A percentile compares a stretch with the other conserved stretches of the same genome.
Evolutionary conservation across 495 filamentous ascomycete species (phyloP).

Genomic region (Tetracladium setigerum): DNA sequence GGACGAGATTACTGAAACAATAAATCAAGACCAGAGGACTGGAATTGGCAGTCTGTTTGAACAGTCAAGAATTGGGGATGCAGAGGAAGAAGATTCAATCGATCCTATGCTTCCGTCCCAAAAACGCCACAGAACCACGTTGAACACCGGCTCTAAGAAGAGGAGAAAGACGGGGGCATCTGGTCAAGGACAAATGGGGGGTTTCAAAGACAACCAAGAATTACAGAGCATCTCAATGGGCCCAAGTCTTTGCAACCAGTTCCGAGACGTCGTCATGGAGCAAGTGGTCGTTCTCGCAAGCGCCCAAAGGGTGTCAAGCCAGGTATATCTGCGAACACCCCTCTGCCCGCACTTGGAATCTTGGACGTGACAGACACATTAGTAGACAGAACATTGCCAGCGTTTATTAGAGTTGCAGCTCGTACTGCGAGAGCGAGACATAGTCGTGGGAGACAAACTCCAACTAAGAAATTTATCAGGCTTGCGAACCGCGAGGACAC

Average conservation of each 20-base stretch:
- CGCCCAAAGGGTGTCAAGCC: neutral
- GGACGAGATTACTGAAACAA: constrained; percentile 17
- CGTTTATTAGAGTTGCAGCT: constrained; percentile 72
- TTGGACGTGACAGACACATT: constrained; percentile 9
- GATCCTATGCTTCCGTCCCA: constrained; percentile 43
- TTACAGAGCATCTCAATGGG: constrained; percentile 31
- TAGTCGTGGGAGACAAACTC: constrained; percentile 65
- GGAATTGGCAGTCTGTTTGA: constrained; percentile 5
- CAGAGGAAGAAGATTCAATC: constrained; percentile 44
- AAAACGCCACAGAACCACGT: constrained; percentile 24
- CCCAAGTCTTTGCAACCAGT: neutral
- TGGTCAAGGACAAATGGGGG: constrained; percentile 18
- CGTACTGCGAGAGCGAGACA: constrained; percentile 54
- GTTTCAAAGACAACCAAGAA: constrained; percentile 33
- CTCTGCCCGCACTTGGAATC: constrained; percentile 14
- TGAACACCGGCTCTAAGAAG: constrained; percentile 17
- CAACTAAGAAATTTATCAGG: constrained; percentile 64
- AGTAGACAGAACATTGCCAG: constrained; percentile 54
- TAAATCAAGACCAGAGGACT: constrained; percentile 3
- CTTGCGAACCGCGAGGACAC: constrained; percentile 68
- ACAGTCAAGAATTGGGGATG: constrained; percentile 21
- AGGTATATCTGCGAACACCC: neutral
- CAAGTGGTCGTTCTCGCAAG: neutral
- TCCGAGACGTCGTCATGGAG: too few relatives aligned
- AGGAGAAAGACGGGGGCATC: constrained; percentile 22